These are phyloP conservation scores for Hyaloscypha variabilis DNA, from an alignment of 495 filamentous ascomycete species.

Conservation along the genomic window DNA sequence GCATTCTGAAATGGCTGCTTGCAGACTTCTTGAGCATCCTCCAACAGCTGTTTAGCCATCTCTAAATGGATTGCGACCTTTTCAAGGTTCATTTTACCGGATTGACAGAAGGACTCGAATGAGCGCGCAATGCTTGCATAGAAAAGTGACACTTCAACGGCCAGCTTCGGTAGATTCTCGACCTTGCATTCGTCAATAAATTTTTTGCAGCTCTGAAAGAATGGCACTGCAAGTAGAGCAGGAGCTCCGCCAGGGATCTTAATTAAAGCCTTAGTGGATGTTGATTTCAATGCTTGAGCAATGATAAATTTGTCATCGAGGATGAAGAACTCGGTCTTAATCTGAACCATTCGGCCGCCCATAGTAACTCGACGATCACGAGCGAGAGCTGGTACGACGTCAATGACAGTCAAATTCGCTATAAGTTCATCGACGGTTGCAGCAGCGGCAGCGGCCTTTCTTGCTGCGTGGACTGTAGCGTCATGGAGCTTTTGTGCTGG, in stretches of 20 bases:
- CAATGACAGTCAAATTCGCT: slow-evolving; percentile 14
- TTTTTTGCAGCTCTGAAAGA: slow-evolving; percentile 23
- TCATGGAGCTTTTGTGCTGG: slow-evolving; percentile 32
- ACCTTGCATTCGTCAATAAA: slow-evolving; percentile 29
- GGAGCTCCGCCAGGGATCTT: slow-evolving; percentile 26
- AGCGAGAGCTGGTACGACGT: slow-evolving; percentile 22
- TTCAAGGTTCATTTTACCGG: slow-evolving; percentile 21
- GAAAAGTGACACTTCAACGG: slow-evolving; percentile 29
- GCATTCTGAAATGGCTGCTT: slow-evolving; percentile 27
- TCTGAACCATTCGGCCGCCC: slow-evolving; percentile 22
- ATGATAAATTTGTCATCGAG: slow-evolving; percentile 24
- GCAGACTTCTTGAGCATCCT: slow-evolving; percentile 26
- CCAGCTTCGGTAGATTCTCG: slow-evolving; percentile 32
- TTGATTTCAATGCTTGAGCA: slow-evolving; percentile 21
- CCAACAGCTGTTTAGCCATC: slow-evolving; percentile 23
- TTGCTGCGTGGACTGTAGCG: slow-evolving; percentile 23
- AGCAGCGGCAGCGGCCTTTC: slow-evolving; percentile 17
- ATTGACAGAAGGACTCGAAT: slow-evolving; percentile 24
- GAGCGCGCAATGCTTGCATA: slow-evolving; percentile 27
- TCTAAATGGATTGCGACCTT: slow-evolving; percentile 23
- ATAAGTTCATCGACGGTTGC: slow-evolving; percentile 25
- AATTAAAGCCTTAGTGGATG: slow-evolving; percentile 12
- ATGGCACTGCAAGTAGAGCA: slow-evolving; percentile 14
- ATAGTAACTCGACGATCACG: slow-evolving; percentile 29
- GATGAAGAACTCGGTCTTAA: slow-evolving; percentile 25